Evolutionary conservation across 257 asterid species (phyloP).

Genomic region (Solanum raphanifolium): DNA sequence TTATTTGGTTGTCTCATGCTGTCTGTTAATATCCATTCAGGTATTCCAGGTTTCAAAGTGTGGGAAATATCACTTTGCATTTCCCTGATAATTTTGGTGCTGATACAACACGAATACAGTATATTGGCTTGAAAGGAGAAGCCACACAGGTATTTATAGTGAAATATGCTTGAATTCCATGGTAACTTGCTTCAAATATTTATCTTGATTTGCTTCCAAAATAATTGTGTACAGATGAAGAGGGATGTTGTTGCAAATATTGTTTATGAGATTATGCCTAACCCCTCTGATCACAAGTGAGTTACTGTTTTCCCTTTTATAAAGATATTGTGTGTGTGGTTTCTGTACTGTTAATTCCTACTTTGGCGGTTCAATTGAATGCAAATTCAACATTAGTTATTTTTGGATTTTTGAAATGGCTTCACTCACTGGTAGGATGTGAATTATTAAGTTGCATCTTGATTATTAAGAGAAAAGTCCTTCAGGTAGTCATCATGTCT

Average conservation of each 20-base stretch:
- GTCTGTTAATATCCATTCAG: constrained; percentile 25
- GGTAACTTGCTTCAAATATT: background rate
- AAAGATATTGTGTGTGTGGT: background rate
- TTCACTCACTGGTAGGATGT: background rate
- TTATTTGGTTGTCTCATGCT: background rate
- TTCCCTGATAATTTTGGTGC: constrained; percentile 95
- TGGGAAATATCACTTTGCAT: constrained; percentile 88
- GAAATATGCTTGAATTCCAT: background rate
- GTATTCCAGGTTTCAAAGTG: constrained; percentile 89
- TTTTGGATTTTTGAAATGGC: background rate
- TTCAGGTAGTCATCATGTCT: background rate
- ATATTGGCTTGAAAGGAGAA: constrained; percentile 97
- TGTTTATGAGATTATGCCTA: constrained; percentile 90
- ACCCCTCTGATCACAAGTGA: constrained; percentile 99
- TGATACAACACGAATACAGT: constrained; percentile 73
- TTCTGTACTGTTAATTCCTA: background rate
- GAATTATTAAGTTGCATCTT: background rate
- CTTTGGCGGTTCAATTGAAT: background rate
- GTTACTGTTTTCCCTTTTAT: constrained; percentile 15
- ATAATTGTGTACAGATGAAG: constrained; percentile 53
- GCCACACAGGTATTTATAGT: constrained; percentile 76
- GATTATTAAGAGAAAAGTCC: background rate
- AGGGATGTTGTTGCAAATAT: constrained; percentile 86
- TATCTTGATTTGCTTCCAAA: background rate
- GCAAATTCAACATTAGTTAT: background rate